Conservation (phyloP, 768 basidiomycete genomes). For the Suillus subaureus region DNA sequence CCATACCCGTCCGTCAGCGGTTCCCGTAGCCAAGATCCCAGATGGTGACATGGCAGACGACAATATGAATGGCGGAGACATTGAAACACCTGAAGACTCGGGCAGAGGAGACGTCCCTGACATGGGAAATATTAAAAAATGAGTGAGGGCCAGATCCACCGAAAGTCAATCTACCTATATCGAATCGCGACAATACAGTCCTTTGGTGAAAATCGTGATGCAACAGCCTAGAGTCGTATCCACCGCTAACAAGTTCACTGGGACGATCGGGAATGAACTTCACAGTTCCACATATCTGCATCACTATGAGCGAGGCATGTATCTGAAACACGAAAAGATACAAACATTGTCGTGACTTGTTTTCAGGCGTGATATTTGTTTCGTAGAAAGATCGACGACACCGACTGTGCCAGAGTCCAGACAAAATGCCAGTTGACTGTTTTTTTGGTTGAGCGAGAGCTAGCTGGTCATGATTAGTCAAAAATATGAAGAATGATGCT, state of each 20-base stretch:
- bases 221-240: constrained; percentile 68
- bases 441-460: constrained; percentile 63
- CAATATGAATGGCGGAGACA: constrained; percentile 78
- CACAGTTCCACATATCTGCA: constrained; percentile 70
- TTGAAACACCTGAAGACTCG: constrained; percentile 48
- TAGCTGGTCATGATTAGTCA: constrained; percentile 47
- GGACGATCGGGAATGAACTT: constrained; percentile 74
- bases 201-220: constrained; percentile 69
- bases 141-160: neutral
- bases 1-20: constrained; percentile 75
- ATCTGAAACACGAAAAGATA: neutral
- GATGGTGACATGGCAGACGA: constrained; percentile 58
- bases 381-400: constrained; percentile 57
- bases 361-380: constrained; percentile 57
- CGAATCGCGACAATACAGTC: constrained; percentile 55
- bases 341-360: constrained; percentile 61
- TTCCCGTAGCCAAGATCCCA: constrained; percentile 69
- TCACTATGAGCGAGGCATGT: constrained; percentile 10
- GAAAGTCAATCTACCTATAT: constrained; percentile 46
- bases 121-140: constrained; percentile 6
- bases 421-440: constrained; percentile 61
- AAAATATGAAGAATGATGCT: constrained; percentile 1
- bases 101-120: constrained; percentile 38
- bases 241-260: constrained; percentile 73
- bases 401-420: constrained; percentile 73